A percentile compares a stretch with the other conserved stretches of the same genome.
phyloP scores from a whole-genome alignment of 495 filamentous ascomycete genomes.

The Melanomma pulvis-pyrius region DNA sequence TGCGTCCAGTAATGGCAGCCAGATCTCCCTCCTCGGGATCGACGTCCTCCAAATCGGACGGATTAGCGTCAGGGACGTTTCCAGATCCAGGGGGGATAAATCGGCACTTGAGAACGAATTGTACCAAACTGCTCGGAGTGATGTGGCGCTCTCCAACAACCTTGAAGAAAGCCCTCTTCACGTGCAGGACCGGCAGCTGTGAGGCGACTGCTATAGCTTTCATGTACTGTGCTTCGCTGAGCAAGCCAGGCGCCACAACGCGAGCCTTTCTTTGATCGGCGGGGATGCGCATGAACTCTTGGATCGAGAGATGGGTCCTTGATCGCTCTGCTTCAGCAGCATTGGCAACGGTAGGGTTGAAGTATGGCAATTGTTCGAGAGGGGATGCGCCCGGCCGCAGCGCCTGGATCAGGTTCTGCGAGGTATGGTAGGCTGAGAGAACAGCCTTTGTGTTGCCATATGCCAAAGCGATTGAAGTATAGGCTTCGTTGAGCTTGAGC shows the following conservation, averaged over 20 bases:
- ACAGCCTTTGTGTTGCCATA: constrained; percentile 83
- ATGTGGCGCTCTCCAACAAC: constrained; percentile 91
- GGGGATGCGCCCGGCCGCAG: constrained; percentile 80
- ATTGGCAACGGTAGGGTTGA: constrained; percentile 74
- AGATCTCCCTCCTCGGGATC: constrained; percentile 93
- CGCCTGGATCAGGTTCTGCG: constrained; percentile 88
- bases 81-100: constrained; percentile 83
- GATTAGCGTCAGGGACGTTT: constrained; percentile 71
- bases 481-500: constrained; percentile 79
- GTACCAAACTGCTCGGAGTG: constrained; percentile 89
- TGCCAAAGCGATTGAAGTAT: constrained; percentile 81
- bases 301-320: constrained; percentile 74
- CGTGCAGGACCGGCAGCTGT: constrained; percentile 76
- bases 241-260: constrained; percentile 67
- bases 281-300: constrained; percentile 82
- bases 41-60: constrained; percentile 81
- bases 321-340: constrained; percentile 72
- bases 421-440: constrained; percentile 76
- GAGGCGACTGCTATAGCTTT: constrained; percentile 73
- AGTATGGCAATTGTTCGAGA: constrained; percentile 87
- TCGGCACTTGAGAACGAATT: constrained; percentile 92
- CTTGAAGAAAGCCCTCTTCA: constrained; percentile 98
- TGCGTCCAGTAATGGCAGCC: constrained; percentile 81
- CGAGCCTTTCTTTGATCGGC: constrained; percentile 72
- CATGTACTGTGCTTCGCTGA: constrained; percentile 75